Conservation (phyloP, 495 filamentous ascomycete genomes). For the Penicillium fimorum region DNA sequence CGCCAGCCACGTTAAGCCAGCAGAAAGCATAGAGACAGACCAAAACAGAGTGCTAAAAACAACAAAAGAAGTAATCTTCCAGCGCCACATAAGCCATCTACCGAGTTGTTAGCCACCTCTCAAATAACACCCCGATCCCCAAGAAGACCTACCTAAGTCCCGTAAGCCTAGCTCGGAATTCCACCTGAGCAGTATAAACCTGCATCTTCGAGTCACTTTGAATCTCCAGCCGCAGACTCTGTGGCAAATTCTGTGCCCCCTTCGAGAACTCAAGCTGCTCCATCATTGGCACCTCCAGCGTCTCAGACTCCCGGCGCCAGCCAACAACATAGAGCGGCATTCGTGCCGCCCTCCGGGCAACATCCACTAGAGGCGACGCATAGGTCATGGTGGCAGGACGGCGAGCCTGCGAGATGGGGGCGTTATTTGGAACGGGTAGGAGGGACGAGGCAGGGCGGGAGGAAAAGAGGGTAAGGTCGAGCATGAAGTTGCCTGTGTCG, state of each 20-base stretch:
- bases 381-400: constrained; percentile 69
- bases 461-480: constrained; percentile 67
- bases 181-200: constrained; percentile 67
- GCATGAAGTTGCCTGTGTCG: constrained; percentile 86
- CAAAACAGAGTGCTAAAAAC: constrained; percentile 71
- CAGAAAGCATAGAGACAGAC: constrained; percentile 63
- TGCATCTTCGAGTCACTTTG: constrained; percentile 65
- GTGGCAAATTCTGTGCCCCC: constrained; percentile 56
- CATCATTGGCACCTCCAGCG: constrained; percentile 65
- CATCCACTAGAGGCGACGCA: constrained; percentile 55
- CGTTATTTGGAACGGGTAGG: constrained; percentile 21
- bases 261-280: constrained; percentile 64
- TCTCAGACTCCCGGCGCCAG: constrained; percentile 54
- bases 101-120: constrained; percentile 11
- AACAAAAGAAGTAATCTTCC: constrained; percentile 65
- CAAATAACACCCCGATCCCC: background rate
- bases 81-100: constrained; percentile 82
- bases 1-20: constrained; percentile 56
- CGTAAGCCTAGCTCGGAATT: constrained; percentile 66
- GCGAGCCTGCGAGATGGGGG: constrained; percentile 45
- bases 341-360: constrained; percentile 45
- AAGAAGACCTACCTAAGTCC: constrained; percentile 59
- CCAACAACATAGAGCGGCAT: constrained; percentile 61
- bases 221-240: constrained; percentile 60
- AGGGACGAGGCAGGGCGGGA: constrained; percentile 34